Conservation (phyloP, 2,329 filamentous ascomycete genomes). For the Dactylellina cionopaga region DNA sequence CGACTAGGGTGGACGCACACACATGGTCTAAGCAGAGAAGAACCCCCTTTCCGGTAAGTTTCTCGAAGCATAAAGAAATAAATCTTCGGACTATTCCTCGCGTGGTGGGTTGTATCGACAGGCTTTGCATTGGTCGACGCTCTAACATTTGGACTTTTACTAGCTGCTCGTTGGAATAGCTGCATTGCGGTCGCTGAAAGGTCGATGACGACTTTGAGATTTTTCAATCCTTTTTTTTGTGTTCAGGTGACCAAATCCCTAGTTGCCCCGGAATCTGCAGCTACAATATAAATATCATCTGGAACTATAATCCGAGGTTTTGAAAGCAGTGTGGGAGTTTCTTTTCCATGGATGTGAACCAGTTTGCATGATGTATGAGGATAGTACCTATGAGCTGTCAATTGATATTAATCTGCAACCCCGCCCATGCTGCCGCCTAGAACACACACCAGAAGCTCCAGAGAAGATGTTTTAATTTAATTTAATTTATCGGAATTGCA, state of each 20-base stretch:
- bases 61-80: slow-evolving; percentile 28
- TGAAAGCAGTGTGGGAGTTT: slow-evolving; percentile 50
- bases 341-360: slow-evolving; percentile 41
- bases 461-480: slow-evolving; percentile 45
- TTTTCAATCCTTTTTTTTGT: no score
- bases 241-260: background rate
- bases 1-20: background rate
- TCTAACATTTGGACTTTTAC: background rate
- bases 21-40: slow-evolving; percentile 10
- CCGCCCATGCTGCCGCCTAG: slow-evolving; percentile 39
- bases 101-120: slow-evolving; percentile 23
- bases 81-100: slow-evolving; percentile 44
- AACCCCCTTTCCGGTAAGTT: slow-evolving; percentile 17
- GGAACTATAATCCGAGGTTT: slow-evolving; percentile 31
- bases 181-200: background rate
- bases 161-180: background rate
- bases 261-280: background rate
- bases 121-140: slow-evolving; percentile 12
- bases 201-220: no score
- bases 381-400: slow-evolving; percentile 45
- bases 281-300: slow-evolving; percentile 1
- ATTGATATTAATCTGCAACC: slow-evolving; percentile 35
- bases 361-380: slow-evolving; percentile 15
- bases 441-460: slow-evolving; percentile 32
- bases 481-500: slow-evolving; percentile 51